Evolutionary conservation across 345 rosid genomes (phyloP).

Genomic region (Bruguiera gymnorhiza): DNA sequence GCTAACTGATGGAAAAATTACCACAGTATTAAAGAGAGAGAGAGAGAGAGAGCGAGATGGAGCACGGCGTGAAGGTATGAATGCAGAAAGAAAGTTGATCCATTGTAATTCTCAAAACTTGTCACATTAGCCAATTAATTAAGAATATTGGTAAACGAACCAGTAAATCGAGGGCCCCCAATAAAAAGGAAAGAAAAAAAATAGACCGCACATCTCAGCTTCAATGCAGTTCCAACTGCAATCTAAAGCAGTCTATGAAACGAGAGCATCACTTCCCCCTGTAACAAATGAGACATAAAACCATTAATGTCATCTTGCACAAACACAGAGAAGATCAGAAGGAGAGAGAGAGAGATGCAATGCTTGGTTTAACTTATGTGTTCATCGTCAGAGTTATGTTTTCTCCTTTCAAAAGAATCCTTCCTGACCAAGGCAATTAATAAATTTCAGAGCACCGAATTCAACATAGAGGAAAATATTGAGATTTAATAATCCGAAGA

Average conservation of each 20-base stretch:
- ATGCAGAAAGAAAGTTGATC: no score
- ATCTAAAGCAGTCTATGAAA: neutral
- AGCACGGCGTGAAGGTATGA: neutral
- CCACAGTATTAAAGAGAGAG: neutral
- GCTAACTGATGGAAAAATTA: no score
- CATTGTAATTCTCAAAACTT: no score
- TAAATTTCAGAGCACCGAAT: neutral
- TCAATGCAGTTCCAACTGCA: neutral
- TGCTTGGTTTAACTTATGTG: conserved; percentile 42
- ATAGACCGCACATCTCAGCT: neutral
- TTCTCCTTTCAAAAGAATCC: conserved; percentile 90
- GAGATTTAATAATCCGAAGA: neutral
- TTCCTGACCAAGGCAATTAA: conserved; percentile 47
- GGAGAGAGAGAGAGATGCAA: neutral
- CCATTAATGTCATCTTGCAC: neutral
- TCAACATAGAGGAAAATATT: neutral
- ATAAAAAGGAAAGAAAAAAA: no score
- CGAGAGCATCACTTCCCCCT: conserved; percentile 50
- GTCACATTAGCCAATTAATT: no score
- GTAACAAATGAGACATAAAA: conserved; percentile 6
- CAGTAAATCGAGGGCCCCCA: no score
- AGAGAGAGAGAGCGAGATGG: no score
- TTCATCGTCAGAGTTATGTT: conserved; percentile 90
- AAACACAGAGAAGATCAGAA: neutral
- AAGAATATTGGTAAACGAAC: no score